Percentiles rank a stretch among this genome's conserved stretches.
Evolutionary conservation across 305 asterid species (phyloP).

Genomic region (Fraxinus angustifolia): DNA sequence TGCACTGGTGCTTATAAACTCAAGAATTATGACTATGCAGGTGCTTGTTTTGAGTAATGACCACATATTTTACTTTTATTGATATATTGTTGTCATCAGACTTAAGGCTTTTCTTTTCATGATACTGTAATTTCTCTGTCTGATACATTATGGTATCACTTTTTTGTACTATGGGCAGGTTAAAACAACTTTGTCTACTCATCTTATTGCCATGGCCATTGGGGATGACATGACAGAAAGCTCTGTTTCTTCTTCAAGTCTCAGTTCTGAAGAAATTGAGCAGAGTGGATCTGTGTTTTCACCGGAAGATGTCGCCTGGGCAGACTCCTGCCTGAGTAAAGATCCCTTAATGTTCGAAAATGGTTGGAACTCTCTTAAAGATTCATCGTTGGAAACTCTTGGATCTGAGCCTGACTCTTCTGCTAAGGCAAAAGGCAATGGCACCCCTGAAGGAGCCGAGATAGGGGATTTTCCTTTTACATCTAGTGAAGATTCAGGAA

Average conservation of each 20-base stretch:
- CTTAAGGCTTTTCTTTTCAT: background rate
- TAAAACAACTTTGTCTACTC: conserved; percentile 7
- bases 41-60: background rate
- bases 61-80: background rate
- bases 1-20: background rate
- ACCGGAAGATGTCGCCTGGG: conserved; percentile 74
- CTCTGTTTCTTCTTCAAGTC: conserved; percentile 20
- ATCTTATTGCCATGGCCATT: conserved; percentile 26
- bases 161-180: background rate
- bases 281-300: conserved; percentile 29
- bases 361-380: conserved; percentile 45
- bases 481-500: conserved; percentile 10
- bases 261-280: conserved; percentile 13
- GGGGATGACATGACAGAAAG: conserved; percentile 25
- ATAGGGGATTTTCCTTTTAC: conserved; percentile 20
- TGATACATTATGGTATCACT: background rate
- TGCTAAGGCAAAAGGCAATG: conserved; percentile 6
- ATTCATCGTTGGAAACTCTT: conserved; percentile 36
- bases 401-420: conserved; percentile 20
- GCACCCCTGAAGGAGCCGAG: conserved; percentile 5
- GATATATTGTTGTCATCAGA: background rate
- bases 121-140: background rate
- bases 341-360: conserved; percentile 36
- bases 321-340: conserved; percentile 60
- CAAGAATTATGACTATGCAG: background rate